Percentiles rank a stretch among this genome's conserved stretches.
These are phyloP conservation scores for Climacium dendroides DNA, from an alignment of 225 moss, liverwort and hornwort genomes.

Conservation along the genomic window DNA sequence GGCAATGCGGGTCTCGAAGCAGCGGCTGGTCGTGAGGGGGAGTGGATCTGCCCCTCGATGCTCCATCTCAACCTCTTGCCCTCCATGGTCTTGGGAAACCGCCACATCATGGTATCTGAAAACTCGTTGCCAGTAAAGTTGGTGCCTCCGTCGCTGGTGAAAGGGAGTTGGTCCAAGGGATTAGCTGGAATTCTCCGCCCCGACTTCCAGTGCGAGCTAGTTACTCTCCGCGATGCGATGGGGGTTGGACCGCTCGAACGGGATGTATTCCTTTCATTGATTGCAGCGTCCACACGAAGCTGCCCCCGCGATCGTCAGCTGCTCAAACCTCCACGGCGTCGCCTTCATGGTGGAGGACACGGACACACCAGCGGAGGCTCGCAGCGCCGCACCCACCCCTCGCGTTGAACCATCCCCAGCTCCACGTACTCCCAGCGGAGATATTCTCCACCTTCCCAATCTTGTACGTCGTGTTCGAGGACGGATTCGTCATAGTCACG, in stretches of 20 bases:
- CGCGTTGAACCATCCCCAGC: background rate
- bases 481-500: constrained; percentile 45
- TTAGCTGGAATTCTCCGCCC: constrained; percentile 22
- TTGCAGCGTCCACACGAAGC: constrained; percentile 45
- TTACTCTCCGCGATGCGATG: constrained; percentile 16
- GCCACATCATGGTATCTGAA: constrained; percentile 38
- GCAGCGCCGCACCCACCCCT: background rate
- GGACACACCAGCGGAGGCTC: background rate
- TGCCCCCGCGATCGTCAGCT: constrained; percentile 38
- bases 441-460: constrained; percentile 18
- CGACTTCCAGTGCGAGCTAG: constrained; percentile 29
- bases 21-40: constrained; percentile 28
- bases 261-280: constrained; percentile 30
- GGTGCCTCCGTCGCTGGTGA: constrained; percentile 44
- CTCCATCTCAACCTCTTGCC: constrained; percentile 25
- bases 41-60: constrained; percentile 42
- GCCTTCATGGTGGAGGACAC: constrained; percentile 21
- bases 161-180: constrained; percentile 27
- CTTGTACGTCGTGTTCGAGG: constrained; percentile 18
- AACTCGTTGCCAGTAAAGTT: constrained; percentile 16
- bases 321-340: constrained; percentile 46
- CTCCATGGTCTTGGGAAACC: constrained; percentile 35
- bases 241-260: constrained; percentile 31
- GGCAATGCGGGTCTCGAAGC: constrained; percentile 38
- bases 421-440: background rate